Base-by-base conservation (phyloP, 2,329 filamentous ascomycete species). In the Beauveria australis region DNA sequence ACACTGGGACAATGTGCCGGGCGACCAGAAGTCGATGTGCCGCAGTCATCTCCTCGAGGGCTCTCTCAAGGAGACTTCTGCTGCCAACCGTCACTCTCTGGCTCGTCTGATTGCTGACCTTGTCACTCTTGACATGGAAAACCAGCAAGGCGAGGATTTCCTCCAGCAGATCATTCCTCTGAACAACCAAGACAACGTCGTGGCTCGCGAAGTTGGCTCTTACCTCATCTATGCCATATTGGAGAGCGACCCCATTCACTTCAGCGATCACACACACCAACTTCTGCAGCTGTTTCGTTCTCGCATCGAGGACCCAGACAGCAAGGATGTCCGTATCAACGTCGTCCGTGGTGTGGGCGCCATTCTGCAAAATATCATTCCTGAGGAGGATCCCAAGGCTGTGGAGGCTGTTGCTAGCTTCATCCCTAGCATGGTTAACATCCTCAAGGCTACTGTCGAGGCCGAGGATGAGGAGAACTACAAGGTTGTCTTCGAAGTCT, bases 221-320 rank as follows among this genome's bases (percentile, higher is more conserved):
- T 97, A 94, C 78, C 92, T 97, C 67, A 87, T 97, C 66, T 97
- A 88, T 78, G 93, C 91, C 64, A 86, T 97, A 52, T 81, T 97
- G 12, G 94, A 99, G 78, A 88, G 89, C 60, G 88, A 95, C 66
- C 91, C 91, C 22, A 87, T 92, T 66, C 83, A 87, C 67, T 96
- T 97, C 75, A 85, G 86, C 68, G 89, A 92, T 69, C 89, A 94
- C 75, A 85, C 91, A 68, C 76, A 81, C 62, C 86, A 90, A 71
- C 84, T 97, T 63, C 91, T 97, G 69, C 81, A 83, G 69, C 81
- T 97, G 28, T 96, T 97, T 78, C 81, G 81, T 74, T 88, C 87
- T 73, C 95, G 92, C 53, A 94, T 99, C 69, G 87, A 89, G 69
- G 94, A 97, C 71, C 87, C 90, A 1, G 87, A 95, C 75, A 97